These are phyloP conservation scores for Camellia sinensis DNA, from an alignment of 148 eudicot species.

Conservation along the genomic window DNA sequence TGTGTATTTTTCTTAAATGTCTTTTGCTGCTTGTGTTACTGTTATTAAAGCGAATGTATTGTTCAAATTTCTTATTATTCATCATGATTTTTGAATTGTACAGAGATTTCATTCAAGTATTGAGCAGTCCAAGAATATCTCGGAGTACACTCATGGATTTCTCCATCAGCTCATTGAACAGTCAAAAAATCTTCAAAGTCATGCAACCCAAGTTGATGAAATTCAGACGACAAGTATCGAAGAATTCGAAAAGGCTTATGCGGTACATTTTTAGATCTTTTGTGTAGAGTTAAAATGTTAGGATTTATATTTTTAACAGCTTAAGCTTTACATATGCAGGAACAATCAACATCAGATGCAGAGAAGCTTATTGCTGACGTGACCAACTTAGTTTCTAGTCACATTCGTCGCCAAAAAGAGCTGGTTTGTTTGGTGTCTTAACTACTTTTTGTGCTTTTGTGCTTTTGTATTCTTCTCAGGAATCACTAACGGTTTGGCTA, in stretches of 20 bases:
- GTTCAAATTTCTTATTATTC: neutral
- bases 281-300: neutral
- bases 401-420: slow-evolving; percentile 72
- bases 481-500: slow-evolving; percentile 4
- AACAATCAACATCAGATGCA: slow-evolving; percentile 69
- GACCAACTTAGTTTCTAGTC: slow-evolving; percentile 63
- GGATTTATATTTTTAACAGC: slow-evolving; percentile 1
- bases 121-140: slow-evolving; percentile 52
- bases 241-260: slow-evolving; percentile 74
- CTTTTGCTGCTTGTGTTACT: neutral
- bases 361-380: slow-evolving; percentile 88
- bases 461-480: neutral
- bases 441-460: neutral
- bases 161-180: slow-evolving; percentile 62
- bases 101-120: slow-evolving; percentile 70
- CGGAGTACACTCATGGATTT: slow-evolving; percentile 57
- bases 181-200: slow-evolving; percentile 53
- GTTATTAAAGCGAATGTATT: neutral
- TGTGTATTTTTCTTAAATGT: neutral
- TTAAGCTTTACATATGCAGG: slow-evolving; percentile 37
- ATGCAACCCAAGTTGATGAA: slow-evolving; percentile 62
- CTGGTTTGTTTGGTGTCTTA: slow-evolving; percentile 45
- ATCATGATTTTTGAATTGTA: slow-evolving; percentile 6
- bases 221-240: slow-evolving; percentile 57
- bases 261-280: slow-evolving; percentile 36